Percentiles rank a stretch among this genome's conserved stretches.
Evolutionary conservation across 2,329 filamentous ascomycete genomes (phyloP).

Genomic region (Claviceps citrina): DNA sequence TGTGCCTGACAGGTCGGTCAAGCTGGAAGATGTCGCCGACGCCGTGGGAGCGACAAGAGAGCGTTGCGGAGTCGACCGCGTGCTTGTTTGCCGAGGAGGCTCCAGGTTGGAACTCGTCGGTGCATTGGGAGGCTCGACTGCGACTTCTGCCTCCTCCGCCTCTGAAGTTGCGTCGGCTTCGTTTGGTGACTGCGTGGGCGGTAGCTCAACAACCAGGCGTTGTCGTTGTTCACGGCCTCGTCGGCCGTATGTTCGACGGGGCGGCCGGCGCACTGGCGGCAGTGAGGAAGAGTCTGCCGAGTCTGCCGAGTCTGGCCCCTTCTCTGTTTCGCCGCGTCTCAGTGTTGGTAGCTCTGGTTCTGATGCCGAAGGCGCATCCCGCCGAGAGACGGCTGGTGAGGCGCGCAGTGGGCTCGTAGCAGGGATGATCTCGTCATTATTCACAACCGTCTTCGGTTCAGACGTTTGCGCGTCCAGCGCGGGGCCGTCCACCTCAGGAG

Average conservation of each 20-base stretch:
- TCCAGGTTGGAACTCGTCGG: not conserved
- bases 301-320: conserved; percentile 4
- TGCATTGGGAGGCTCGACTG: not conserved
- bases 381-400: conserved; percentile 12
- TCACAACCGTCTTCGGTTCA: conserved; percentile 3
- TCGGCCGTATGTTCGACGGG: conserved; percentile 5
- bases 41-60: conserved; percentile 6
- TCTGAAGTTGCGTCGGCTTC: not conserved
- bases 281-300: conserved; percentile 16
- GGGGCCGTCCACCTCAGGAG: not conserved
- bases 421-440: conserved; percentile 24
- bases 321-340: conserved; percentile 10
- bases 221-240: not conserved
- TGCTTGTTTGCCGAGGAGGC: not conserved
- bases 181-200: not conserved
- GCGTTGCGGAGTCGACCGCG: conserved; percentile 9
- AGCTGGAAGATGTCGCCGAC: conserved; percentile 19
- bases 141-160: not conserved
- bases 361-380: conserved; percentile 9
- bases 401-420: conserved; percentile 23
- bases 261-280: conserved; percentile 10
- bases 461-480: not conserved
- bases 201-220: conserved; percentile 1
- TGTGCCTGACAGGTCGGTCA: conserved; percentile 26
- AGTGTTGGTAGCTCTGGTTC: conserved; percentile 22